A percentile compares a stretch with the other conserved stretches of the same genome.
phyloP scores from a whole-genome alignment of 495 filamentous ascomycete genomes.

The Daldinia loculata region DNA sequence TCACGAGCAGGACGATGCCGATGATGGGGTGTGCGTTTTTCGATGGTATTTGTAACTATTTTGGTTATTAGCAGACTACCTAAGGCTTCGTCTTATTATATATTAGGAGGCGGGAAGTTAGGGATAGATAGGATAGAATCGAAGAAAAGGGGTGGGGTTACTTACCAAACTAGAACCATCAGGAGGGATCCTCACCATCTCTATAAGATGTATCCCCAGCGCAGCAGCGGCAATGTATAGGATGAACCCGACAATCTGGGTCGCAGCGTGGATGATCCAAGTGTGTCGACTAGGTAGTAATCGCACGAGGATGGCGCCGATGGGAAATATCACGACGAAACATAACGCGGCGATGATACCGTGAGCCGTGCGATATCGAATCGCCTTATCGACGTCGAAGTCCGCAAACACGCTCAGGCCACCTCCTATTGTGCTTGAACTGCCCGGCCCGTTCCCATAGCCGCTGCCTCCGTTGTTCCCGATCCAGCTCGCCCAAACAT shows the following conservation, averaged over 20 bases:
- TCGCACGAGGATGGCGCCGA: conserved; percentile 64
- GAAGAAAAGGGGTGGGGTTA: not conserved
- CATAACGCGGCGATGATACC: conserved; percentile 53
- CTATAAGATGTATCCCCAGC: conserved; percentile 64
- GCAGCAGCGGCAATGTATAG: conserved; percentile 64
- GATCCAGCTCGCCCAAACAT: not conserved
- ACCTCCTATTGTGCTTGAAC: conserved; percentile 19
- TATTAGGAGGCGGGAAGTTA: not conserved
- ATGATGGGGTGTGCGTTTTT: conserved; percentile 60
- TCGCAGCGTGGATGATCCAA: conserved; percentile 58
- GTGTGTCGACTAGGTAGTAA: conserved; percentile 49
- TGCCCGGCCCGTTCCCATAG: conserved; percentile 19
- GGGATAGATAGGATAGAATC: not conserved
- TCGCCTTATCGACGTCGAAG: conserved; percentile 40
- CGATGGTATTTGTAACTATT: conserved; percentile 27
- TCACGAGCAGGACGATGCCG: conserved; percentile 65
- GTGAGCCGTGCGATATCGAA: conserved; percentile 48
- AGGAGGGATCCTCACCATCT: conserved; percentile 41
- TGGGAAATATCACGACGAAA: conserved; percentile 63
- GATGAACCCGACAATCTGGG: conserved; percentile 63
- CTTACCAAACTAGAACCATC: conserved; percentile 43
- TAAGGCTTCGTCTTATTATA: not conserved
- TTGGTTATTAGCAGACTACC: not conserved
- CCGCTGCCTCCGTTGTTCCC: not conserved
- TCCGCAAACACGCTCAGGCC: conserved; percentile 15